These are phyloP conservation scores for Ascochyta rabiei DNA, from an alignment of 2,329 filamentous ascomycete genomes.

Conservation along the genomic window DNA sequence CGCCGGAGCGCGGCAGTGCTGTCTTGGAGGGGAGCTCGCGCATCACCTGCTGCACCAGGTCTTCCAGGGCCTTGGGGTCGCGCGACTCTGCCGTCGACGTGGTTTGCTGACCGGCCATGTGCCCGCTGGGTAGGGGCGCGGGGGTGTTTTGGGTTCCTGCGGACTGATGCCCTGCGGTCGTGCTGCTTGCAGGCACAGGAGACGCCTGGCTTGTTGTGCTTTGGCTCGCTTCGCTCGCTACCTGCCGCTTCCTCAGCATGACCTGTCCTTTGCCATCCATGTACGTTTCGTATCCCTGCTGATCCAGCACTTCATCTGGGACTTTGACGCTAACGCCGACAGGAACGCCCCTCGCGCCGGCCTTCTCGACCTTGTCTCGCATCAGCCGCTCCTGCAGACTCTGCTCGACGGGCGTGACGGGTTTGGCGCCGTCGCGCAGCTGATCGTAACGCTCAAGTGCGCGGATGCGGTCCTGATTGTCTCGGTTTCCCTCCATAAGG, in stretches of 20 bases:
- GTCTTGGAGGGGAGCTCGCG: constrained; percentile 50
- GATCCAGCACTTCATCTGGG: constrained; percentile 56
- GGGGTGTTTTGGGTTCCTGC: constrained; percentile 10
- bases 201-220: constrained; percentile 9
- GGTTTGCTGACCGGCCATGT: neutral
- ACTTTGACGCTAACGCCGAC: constrained; percentile 46
- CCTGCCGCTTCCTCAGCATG: constrained; percentile 52
- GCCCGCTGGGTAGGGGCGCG: neutral
- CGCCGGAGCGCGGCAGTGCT: constrained; percentile 36
- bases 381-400: constrained; percentile 5
- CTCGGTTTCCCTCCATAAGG: constrained; percentile 74
- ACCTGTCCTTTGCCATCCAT: constrained; percentile 57
- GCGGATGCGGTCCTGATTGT: constrained; percentile 73
- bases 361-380: constrained; percentile 13
- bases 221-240: neutral
- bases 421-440: constrained; percentile 19
- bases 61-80: constrained; percentile 52
- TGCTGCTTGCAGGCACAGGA: neutral
- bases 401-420: constrained; percentile 18
- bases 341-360: constrained; percentile 9
- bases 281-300: constrained; percentile 58
- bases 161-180: neutral
- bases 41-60: constrained; percentile 55
- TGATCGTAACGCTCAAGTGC: constrained; percentile 57
- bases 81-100: neutral